A percentile compares a stretch with the other conserved stretches of the same genome.
Conservation (phyloP, 345 rosid species). For the Pseudoturritis turrita region DNA sequence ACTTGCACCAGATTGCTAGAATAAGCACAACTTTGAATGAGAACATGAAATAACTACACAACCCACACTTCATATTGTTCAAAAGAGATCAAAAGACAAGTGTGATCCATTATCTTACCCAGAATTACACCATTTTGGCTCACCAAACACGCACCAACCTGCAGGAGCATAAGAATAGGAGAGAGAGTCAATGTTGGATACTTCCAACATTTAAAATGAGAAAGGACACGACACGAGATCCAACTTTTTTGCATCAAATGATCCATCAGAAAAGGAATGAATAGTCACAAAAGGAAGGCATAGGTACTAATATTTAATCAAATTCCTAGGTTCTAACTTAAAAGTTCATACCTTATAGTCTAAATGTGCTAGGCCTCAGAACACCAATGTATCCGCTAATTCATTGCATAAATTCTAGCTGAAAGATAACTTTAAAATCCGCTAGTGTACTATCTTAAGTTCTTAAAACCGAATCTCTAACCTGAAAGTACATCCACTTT, state of each 20-base stretch:
- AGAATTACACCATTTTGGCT: conserved; percentile 82
- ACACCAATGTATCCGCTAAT: neutral
- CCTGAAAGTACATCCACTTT: neutral
- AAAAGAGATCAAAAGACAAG: neutral
- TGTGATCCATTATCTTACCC: conserved; percentile 41
- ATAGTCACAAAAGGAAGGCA: neutral
- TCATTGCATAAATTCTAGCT: neutral
- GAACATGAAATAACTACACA: neutral
- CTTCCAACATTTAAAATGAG: neutral
- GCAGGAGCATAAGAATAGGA: neutral
- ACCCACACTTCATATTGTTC: neutral
- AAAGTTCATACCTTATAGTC: neutral
- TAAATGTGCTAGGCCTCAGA: neutral
- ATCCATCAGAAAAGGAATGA: neutral
- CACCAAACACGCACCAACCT: conserved; percentile 98
- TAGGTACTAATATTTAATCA: neutral
- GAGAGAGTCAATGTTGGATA: neutral
- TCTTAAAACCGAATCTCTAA: neutral
- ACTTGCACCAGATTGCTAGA: neutral
- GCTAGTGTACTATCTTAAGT: neutral
- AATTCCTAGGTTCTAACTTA: neutral
- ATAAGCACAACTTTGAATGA: neutral
- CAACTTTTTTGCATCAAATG: neutral
- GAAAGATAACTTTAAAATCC: neutral
- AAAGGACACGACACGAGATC: neutral